Base-by-base conservation (phyloP, 129 eudicot genomes). In the Chrysanthemum lavandulifolium region DNA sequence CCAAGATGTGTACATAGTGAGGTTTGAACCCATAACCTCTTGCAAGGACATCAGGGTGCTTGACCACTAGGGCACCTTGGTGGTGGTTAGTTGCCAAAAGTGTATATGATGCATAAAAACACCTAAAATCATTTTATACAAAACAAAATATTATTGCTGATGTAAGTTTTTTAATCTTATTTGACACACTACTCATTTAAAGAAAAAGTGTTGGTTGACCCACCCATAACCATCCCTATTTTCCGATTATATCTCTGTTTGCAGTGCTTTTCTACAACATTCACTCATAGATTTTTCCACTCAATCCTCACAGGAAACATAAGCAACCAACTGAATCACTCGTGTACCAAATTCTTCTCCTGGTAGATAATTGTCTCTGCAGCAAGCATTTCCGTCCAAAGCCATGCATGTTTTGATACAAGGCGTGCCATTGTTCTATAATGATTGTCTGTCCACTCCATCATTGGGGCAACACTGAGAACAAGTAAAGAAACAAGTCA, bases 401-500 rank as follows among this genome's bases (percentile, higher is more conserved):
- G 90, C 98, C 98, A 94, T 73, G 97, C 93, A 73, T 86, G 89
- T 80, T 90, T 94, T 31, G 98, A 82, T 71, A 94, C 80, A 68
- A 88, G 86, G 66, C 97, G 93, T 25, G 96, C 97, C 79, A 90
- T 59, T 36, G 85, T 84, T 72, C 98, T 88, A 66, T 79, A 94
- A 78, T 94, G 96, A 81, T 86, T 86, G 67, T 90, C 91, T 27
- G 98, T 94, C 91, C 91, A 94, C 9, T 94, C 98, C 98, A 94
- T 94, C 98, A 94, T 87, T 23, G 97, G 98, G 80, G 98, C 97
- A 77, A 94, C 84, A 86, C 98, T 94, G 60, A 8, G 67, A 71
- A 74, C 27, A 45, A 66, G 73, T 7, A 65, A 67, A 23, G 25
- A n/a, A 16, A 60, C 47, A 66, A 75, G 18, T 61, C 52, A 58